Conservation (phyloP, 2,329 filamentous ascomycete species). For the Epichloe festucae region DNA sequence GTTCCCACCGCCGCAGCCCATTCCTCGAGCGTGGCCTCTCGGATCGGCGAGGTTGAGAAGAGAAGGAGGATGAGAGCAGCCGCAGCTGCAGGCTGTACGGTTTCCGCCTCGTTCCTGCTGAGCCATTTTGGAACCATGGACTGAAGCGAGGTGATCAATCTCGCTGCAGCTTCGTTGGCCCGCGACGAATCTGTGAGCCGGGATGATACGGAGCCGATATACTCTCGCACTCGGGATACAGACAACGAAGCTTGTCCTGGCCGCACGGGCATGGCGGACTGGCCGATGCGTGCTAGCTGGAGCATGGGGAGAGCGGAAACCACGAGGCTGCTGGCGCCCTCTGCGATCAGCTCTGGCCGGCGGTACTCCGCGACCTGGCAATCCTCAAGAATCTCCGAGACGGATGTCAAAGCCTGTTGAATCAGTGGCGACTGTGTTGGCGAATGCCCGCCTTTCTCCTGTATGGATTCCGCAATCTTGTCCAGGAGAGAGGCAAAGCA, state of each 20-base stretch:
- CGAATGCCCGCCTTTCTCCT: slow-evolving; percentile 5
- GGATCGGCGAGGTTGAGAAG: slow-evolving; percentile 24
- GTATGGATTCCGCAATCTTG: slow-evolving; percentile 24
- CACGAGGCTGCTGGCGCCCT: slow-evolving; percentile 46
- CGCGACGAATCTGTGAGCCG: slow-evolving; percentile 7
- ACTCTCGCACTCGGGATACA: slow-evolving; percentile 8
- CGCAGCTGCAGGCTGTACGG: slow-evolving; percentile 34
- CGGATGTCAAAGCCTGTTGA: slow-evolving; percentile 16
- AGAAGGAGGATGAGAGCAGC: slow-evolving; percentile 38
- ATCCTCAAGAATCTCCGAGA: slow-evolving; percentile 26
- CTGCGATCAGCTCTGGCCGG: slow-evolving; percentile 51
- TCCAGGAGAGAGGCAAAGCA: slow-evolving; percentile 47
- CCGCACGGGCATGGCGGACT: slow-evolving; percentile 4
- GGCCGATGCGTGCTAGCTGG: slow-evolving; percentile 21
- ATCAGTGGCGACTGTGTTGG: slow-evolving; percentile 11
- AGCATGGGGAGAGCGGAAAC: slow-evolving; percentile 37
- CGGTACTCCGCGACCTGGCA: slow-evolving; percentile 33
- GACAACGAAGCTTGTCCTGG: slow-evolving; percentile 16
- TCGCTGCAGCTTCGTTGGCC: slow-evolving; percentile 6
- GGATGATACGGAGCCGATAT: slow-evolving; percentile 11
- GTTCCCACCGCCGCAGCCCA: slow-evolving; percentile 33
- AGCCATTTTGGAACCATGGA: slow-evolving; percentile 33
- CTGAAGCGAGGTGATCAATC: slow-evolving; percentile 15
- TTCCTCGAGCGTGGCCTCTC: slow-evolving; percentile 25
- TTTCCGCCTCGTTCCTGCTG: slow-evolving; percentile 35